A percentile compares a stretch with the other conserved stretches of the same genome.
These are phyloP conservation scores for Antitrichia curtipendula DNA, from an alignment of 225 moss, liverwort and hornwort genomes.

Conservation along the genomic window DNA sequence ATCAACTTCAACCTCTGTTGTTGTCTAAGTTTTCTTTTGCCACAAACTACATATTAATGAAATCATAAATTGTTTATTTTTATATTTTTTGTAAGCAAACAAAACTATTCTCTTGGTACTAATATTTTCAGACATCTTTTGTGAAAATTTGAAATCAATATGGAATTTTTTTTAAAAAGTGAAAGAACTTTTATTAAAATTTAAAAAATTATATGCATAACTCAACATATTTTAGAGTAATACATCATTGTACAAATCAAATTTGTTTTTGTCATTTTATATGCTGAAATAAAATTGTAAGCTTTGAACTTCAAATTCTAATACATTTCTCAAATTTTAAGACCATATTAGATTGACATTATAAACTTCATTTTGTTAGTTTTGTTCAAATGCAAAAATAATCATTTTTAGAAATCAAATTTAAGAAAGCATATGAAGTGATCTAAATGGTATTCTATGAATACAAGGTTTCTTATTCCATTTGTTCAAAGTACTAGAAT, in stretches of 20 bases:
- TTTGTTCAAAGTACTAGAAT: background rate
- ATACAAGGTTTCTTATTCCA: background rate
- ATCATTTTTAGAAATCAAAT: background rate
- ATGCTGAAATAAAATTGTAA: too few species aligned
- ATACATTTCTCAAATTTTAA: background rate
- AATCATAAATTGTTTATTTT: too few species aligned
- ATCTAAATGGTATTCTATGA: background rate
- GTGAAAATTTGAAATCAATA: background rate
- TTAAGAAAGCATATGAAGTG: background rate
- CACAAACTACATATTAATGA: background rate
- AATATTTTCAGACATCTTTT: background rate
- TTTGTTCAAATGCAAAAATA: background rate
- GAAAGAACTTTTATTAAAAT: background rate
- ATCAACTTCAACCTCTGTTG: background rate
- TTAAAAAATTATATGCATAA: background rate
- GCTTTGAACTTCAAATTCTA: background rate
- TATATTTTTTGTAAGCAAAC: background rate
- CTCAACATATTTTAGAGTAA: background rate
- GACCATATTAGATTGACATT: background rate
- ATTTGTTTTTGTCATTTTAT: background rate
- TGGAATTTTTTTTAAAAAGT: background rate
- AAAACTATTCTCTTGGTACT: background rate
- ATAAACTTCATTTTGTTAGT: background rate
- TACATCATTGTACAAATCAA: background rate
- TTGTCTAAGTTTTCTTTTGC: background rate